Evolutionary conservation across 306 rosid genomes (phyloP), one percentile per base, ranked within the genome.

Genomic region (Albizia julibrissin): DNA sequence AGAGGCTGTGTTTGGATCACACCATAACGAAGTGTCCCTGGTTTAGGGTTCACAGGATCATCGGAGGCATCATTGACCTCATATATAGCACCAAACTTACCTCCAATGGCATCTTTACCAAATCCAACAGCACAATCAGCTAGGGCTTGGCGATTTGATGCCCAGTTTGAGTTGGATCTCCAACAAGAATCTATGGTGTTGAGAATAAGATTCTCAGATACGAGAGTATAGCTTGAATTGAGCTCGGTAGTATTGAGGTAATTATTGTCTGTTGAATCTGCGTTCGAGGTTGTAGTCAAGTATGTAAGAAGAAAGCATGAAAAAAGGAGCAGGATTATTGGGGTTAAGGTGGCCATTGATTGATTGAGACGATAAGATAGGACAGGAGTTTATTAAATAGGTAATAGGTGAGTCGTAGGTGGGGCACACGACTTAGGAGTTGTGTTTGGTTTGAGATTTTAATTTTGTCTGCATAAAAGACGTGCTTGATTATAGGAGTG

Each of bases 141-240:
- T 42, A 93, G 66, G 37, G 92, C 87, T 6, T 71, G 84, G 5
- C 95, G 95, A 27, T 90, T 83, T 46, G 81, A 81, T 5, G 85
- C 92, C 98, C 98, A 95, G 31, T 88, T 79, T 29, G 92, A 16
- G 12, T 81, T 85, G 46, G 44, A 5, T 26, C 94, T 84, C 97
- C 98, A 91, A 33, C 98, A 95, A 0, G 93, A 69, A 78, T 95
- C 98, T 24, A 95, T 92, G 40, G 82, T 72, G 83, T 95, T 95
- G 86, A 73, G 72, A 74, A 71, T 29, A 26, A 44, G 74, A 3
- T 69, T 69, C 9, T 81, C 52, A 42, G 2, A 79, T 61, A 31
- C 12, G 22, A 80, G 49, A 18, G 74, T 65, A 34, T 85, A 56
- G 84, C 69, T 81, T 86, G 85, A 44, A 75, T 69, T 70, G 18